Evolutionary conservation across 75 land plant species (phyloP).

Genomic region (Azolla pinnata): DNA sequence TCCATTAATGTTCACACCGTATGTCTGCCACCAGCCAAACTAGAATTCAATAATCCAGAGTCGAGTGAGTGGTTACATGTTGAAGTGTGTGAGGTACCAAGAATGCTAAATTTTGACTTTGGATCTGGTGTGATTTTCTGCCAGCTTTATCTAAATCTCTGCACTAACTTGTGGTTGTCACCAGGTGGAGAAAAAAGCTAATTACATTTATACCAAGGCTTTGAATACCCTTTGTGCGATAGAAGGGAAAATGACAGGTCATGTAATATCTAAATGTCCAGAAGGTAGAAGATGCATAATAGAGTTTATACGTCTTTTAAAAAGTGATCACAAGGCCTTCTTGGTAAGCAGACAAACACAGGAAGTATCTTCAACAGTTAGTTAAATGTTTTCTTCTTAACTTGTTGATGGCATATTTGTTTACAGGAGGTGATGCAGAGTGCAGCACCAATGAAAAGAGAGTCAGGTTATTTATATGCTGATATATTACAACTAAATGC

Average conservation of each 20-base stretch:
- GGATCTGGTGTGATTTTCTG: background rate
- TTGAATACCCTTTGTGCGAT: constrained; percentile 35
- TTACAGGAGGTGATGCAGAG: constrained; percentile 38
- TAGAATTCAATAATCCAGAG: constrained; percentile 55
- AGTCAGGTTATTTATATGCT: constrained; percentile 19
- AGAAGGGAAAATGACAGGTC: constrained; percentile 35
- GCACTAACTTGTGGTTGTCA: background rate
- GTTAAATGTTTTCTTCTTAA: background rate
- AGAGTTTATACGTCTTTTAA: constrained; percentile 33
- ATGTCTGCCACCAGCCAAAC: constrained; percentile 58
- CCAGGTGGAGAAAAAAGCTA: constrained; percentile 50
- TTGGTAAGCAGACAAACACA: constrained; percentile 9
- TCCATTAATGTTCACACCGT: constrained; percentile 66
- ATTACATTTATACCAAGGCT: constrained; percentile 53
- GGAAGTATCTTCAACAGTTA: background rate
- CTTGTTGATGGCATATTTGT: background rate
- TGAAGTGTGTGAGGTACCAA: constrained; percentile 74
- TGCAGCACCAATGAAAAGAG: constrained; percentile 22
- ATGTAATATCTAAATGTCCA: constrained; percentile 17
- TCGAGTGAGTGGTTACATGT: constrained; percentile 61
- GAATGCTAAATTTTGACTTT: no score
- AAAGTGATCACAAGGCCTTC: constrained; percentile 17
- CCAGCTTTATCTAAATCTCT: background rate
- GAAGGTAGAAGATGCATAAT: constrained; percentile 34
- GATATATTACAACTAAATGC: constrained; percentile 53